A percentile compares a stretch with the other conserved stretches of the same genome.
Evolutionary conservation across 176 grass and related monocot genomes (phyloP).

Genomic region (Rhynchospora pubera): DNA sequence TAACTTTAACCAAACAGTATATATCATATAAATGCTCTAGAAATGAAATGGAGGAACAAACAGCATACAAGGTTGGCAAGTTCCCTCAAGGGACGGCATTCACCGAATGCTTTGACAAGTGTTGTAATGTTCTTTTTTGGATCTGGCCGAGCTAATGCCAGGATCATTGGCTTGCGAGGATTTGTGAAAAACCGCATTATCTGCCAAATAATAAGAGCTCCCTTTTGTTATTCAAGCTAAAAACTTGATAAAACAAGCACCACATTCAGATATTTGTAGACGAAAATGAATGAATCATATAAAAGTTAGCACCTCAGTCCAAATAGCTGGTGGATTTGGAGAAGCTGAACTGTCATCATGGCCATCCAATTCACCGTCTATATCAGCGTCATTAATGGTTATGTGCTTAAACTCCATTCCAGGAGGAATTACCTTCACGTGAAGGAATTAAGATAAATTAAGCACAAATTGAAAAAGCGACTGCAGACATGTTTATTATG

Average conservation of each 20-base stretch:
- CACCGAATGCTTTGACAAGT: conserved; percentile 52
- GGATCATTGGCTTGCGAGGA: conserved; percentile 57
- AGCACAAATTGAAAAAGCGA: neutral
- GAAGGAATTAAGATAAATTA: conserved; percentile 3
- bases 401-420: conserved; percentile 54
- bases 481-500: neutral
- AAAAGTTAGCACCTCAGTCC: conserved; percentile 29
- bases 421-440: conserved; percentile 39
- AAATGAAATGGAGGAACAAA: neutral
- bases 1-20: neutral
- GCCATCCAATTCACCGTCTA: conserved; percentile 36
- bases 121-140: conserved; percentile 52
- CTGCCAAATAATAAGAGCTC: conserved; percentile 16
- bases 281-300: neutral
- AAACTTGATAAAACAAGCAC: neutral
- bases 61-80: conserved; percentile 45
- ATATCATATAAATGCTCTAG: neutral
- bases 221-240: neutral
- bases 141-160: conserved; percentile 47
- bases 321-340: conserved; percentile 36
- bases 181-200: conserved; percentile 57
- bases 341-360: conserved; percentile 34
- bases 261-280: neutral
- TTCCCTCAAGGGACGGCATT: conserved; percentile 43
- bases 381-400: conserved; percentile 28